Evolutionary conservation across 345 rosid species (phyloP).

Genomic region (Syzygium oleosum): DNA sequence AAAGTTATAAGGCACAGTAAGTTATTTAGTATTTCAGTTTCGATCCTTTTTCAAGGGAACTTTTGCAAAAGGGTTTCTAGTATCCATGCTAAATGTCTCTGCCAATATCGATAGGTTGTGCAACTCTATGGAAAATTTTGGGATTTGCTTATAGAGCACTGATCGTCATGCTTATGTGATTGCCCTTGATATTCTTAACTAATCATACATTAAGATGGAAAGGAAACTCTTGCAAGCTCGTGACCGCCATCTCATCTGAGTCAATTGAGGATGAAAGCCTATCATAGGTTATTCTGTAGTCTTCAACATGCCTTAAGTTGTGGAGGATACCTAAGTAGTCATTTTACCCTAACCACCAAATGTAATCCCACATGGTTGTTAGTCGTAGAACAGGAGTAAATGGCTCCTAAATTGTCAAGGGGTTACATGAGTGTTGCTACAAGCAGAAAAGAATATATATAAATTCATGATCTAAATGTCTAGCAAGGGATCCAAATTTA

Average conservation of each 20-base stretch:
- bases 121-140: not conserved
- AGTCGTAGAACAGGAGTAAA: not conserved
- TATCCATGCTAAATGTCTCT: not conserved
- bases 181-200: not conserved
- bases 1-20: constrained; percentile 87
- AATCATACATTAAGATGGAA: not conserved
- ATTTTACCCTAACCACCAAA: not conserved
- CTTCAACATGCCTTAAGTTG: not conserved
- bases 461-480: not conserved
- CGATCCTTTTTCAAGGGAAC: not conserved
- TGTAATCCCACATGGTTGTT: not conserved
- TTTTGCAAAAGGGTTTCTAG: not conserved
- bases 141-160: not conserved
- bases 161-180: not conserved
- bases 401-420: not conserved
- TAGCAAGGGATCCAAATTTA: not conserved
- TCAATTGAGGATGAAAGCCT: not conserved
- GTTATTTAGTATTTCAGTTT: constrained; percentile 5
- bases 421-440: not conserved
- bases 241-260: not conserved
- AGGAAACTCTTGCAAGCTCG: not conserved
- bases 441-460: not conserved
- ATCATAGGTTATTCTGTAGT: not conserved
- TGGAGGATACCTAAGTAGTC: not conserved
- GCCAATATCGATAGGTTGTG: not conserved